Evolutionary conservation across 1,284 basidiomycete species (phyloP).

Genomic region (Porodaedalea pini): DNA sequence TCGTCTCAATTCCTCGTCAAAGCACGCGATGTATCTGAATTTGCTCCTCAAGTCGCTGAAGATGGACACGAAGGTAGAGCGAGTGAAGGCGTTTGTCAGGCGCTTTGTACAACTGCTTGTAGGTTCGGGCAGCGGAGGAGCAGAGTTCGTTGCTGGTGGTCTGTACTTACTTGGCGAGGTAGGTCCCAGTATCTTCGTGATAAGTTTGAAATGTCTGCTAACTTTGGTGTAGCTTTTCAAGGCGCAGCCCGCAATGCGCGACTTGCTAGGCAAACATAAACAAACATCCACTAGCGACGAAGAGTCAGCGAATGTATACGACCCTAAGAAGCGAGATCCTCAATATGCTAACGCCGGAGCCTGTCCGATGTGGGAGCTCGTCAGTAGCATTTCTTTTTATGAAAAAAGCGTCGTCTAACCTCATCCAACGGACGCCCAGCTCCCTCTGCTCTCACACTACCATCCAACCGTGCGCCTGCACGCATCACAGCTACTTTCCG

Average conservation of each 20-base stretch:
- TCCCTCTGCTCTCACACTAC: conserved; percentile 80
- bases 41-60: conserved; percentile 92
- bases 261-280: conserved; percentile 53
- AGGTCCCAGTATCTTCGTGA: conserved; percentile 22
- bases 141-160: conserved; percentile 90
- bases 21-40: conserved; percentile 98
- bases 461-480: conserved; percentile 91
- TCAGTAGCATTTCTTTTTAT: conserved; percentile 37
- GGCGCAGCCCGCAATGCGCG: conserved; percentile 65
- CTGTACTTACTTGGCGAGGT: conserved; percentile 74
- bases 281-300: conserved; percentile 18
- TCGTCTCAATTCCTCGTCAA: conserved; percentile 80
- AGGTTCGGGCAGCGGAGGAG: conserved; percentile 64
- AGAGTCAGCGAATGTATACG: conserved; percentile 56
- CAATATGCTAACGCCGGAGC: conserved; percentile 81
- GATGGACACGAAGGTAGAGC: conserved; percentile 60
- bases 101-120: conserved; percentile 84
- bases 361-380: conserved; percentile 88
- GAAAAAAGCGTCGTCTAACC: background rate
- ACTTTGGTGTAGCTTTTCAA: conserved; percentile 65
- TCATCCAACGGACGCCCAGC: conserved; percentile 37
- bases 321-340: conserved; percentile 89
- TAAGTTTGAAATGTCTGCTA: background rate
- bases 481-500: conserved; percentile 75
- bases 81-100: conserved; percentile 83